Evolutionary conservation across 768 basidiomycete species (phyloP).

Genomic region (Hygrocybe coccinea): DNA sequence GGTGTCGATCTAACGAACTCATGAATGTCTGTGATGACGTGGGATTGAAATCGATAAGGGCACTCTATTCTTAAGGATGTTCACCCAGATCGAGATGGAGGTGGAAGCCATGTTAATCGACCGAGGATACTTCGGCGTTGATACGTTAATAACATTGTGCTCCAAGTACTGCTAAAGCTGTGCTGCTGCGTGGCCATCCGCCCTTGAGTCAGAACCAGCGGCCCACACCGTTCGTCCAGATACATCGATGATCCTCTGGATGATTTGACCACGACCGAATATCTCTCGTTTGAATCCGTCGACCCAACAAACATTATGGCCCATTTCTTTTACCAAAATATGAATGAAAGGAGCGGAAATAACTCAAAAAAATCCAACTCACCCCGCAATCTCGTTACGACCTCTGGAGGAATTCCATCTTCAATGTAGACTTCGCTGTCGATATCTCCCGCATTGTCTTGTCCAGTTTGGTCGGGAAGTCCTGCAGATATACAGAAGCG

Average conservation of each 20-base stretch:
- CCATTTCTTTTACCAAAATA: slow-evolving; percentile 58
- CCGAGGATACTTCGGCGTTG: no score
- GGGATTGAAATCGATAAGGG: no score
- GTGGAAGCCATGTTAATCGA: no score
- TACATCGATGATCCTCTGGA: slow-evolving; percentile 67
- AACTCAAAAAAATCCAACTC: slow-evolving; percentile 11
- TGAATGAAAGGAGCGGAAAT: background rate
- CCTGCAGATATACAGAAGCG: slow-evolving; percentile 94
- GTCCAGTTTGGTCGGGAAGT: slow-evolving; percentile 52
- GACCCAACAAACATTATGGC: slow-evolving; percentile 71
- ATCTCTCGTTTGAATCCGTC: slow-evolving; percentile 56
- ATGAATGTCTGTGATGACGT: no score
- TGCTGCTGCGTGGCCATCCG: slow-evolving; percentile 81
- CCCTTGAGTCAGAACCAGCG: slow-evolving; percentile 85
- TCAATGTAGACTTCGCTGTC: slow-evolving; percentile 89
- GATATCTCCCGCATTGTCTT: slow-evolving; percentile 55
- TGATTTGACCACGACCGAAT: slow-evolving; percentile 86
- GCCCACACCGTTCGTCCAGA: slow-evolving; percentile 85
- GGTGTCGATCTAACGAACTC: no score
- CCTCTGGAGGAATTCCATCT: slow-evolving; percentile 64
- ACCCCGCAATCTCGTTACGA: slow-evolving; percentile 67
- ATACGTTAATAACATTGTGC: background rate
- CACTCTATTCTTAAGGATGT: background rate
- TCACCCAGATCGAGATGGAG: background rate
- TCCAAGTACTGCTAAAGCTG: slow-evolving; percentile 54